Evolutionary conservation across 768 basidiomycete species (phyloP).

Genomic region (Amanita molliuscula): DNA sequence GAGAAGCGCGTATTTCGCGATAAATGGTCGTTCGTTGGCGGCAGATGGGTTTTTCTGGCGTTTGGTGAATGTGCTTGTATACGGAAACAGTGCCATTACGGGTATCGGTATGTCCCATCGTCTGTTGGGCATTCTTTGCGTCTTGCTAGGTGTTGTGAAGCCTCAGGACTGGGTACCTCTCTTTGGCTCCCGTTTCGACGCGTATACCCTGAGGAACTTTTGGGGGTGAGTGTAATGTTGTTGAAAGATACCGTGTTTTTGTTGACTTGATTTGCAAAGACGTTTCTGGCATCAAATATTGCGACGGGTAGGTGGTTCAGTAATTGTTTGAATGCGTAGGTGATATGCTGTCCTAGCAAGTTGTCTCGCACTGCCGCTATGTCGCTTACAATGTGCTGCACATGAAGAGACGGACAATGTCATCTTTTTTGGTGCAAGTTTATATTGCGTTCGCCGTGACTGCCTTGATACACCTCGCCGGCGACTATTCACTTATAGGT

Average conservation of each 20-base stretch:
- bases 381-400: slow-evolving; percentile 1
- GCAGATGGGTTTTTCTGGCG: slow-evolving; percentile 9
- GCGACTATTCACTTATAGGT: slow-evolving; percentile 21
- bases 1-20: slow-evolving; percentile 7
- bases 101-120: slow-evolving; percentile 5
- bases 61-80: slow-evolving; percentile 9
- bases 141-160: slow-evolving; percentile 10
- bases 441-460: slow-evolving; percentile 20
- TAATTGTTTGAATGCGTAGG: background rate
- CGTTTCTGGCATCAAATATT: slow-evolving; percentile 17
- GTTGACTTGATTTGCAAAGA: slow-evolving; percentile 3
- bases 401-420: slow-evolving; percentile 7
- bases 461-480: slow-evolving; percentile 20
- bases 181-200: slow-evolving; percentile 14
- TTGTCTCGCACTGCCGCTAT: slow-evolving; percentile 6
- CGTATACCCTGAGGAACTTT: slow-evolving; percentile 13
- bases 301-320: slow-evolving; percentile 10
- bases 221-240: slow-evolving; percentile 16
- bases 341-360: background rate
- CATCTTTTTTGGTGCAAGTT: slow-evolving; percentile 12
- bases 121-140: slow-evolving; percentile 8
- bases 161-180: slow-evolving; percentile 15
- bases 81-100: slow-evolving; percentile 11
- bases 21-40: slow-evolving; percentile 9
- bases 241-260: background rate